Evolutionary conservation across 1,139 yeast genomes (phyloP), one percentile per base, ranked within the genome.

Genomic region (Martiniozyma asiatica): DNA sequence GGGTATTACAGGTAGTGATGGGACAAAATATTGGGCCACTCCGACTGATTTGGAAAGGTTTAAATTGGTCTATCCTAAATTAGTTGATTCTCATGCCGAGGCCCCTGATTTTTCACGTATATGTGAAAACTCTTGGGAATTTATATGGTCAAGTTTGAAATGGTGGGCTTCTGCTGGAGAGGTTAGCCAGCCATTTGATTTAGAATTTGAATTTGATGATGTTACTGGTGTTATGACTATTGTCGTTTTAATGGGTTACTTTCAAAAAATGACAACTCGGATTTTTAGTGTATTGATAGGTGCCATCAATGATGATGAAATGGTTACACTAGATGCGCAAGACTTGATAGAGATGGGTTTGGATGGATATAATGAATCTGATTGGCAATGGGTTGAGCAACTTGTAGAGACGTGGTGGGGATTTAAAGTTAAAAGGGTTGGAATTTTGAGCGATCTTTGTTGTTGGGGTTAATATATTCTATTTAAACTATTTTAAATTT

Each of bases 121-220:
- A 35, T 63, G 77, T 1, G 49, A 67, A 15, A 64, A 82, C 1
- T 69, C 85, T 73, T 58, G 65, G 26, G 82, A 77, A 44, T 63
- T 68, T 30, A 58, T 77, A 1, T 75, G 84, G 74, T 68, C 72
- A 36, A 84, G 87, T 0, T 65, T 80, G 36, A 63, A 78, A 23
- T 79, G 89, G 84, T 78, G 85, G 77, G 87, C 89, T 2, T 71
- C 82, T 20, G 92, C 93, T 2, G 94, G 94, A 5, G 76, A 48
- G 19, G 32, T 31, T 16, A 33, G 33, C 24, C 45, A 40, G 17
- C 43, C 45, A 26, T 43, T 36, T 31, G 41, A 35, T 19, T 23
- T 42, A 15, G 50, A 47, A 22, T 38, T 29, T 19, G 44, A 40
- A 7, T 40, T 49, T 26, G 50, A 48, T 9, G 51, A 47, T 26